Conservation (phyloP, 345 rosid genomes). For the Citrus sinensis region DNA sequence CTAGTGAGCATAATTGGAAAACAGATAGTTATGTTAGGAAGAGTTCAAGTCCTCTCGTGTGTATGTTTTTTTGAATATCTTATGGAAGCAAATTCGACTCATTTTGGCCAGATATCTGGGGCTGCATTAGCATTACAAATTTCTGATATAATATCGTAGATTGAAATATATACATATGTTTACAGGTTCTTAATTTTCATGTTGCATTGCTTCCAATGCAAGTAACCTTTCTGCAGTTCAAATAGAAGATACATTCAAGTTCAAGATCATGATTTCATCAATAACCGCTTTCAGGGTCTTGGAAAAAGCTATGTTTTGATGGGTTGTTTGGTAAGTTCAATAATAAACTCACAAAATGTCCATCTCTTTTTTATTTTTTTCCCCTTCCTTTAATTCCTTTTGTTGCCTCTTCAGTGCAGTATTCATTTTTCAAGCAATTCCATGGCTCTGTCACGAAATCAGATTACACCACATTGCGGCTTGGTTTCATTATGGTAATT, state of each 20-base stretch:
- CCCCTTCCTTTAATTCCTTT: neutral
- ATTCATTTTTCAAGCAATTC: conserved; percentile 85
- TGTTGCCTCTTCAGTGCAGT: conserved; percentile 32
- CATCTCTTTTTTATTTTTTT: too few species aligned
- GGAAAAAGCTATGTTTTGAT: conserved; percentile 50
- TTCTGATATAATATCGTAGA: too few species aligned
- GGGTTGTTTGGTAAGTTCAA: conserved; percentile 64
- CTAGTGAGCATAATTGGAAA: too few species aligned
- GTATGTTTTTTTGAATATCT: too few species aligned
- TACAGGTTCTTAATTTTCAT: too few species aligned
- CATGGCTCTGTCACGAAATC: conserved; percentile 67
- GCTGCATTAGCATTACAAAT: too few species aligned
- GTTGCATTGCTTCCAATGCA: neutral
- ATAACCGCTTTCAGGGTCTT: conserved; percentile 57
- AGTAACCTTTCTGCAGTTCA: conserved; percentile 30
- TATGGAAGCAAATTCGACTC: too few species aligned
- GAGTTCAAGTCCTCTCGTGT: too few species aligned
- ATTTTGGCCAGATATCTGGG: too few species aligned
- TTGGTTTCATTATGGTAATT: conserved; percentile 78
- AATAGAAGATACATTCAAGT: conserved; percentile 41
- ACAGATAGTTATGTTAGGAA: too few species aligned
- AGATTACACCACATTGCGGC: conserved; percentile 71
- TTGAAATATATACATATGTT: too few species aligned
- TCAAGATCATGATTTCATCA: conserved; percentile 69
- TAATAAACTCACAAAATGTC: too few species aligned